Percentiles rank a stretch among this genome's conserved stretches.
phyloP scores from a whole-genome alignment of 495 filamentous ascomycete genomes.

The Tuber melanosporum region DNA sequence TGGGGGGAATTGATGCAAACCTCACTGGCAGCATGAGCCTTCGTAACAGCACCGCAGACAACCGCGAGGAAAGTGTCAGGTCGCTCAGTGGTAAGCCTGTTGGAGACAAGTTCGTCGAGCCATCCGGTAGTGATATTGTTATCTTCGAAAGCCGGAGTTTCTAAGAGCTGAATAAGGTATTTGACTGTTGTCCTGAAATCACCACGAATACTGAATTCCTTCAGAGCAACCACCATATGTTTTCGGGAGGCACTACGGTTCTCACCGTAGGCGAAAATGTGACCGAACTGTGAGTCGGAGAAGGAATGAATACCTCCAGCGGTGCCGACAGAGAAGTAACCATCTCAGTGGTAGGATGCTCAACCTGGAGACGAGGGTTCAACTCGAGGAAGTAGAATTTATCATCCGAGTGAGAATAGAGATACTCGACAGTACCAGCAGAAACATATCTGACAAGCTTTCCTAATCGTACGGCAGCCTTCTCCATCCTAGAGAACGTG shows the following conservation, averaged over 20 bases:
- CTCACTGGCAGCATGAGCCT: constrained; percentile 89
- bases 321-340: constrained; percentile 98
- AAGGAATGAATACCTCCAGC: constrained; percentile 96
- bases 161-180: constrained; percentile 95
- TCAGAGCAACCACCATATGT: constrained; percentile 97
- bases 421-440: constrained; percentile 96
- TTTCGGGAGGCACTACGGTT: constrained; percentile 91
- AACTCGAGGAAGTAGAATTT: constrained; percentile 99
- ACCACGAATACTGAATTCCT: constrained; percentile 97
- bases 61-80: constrained; percentile 87
- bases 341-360: constrained; percentile 99
- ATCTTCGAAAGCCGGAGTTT: constrained; percentile 95
- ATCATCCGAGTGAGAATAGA: constrained; percentile 95
- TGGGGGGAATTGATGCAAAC: constrained; percentile 51
- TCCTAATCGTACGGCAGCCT: constrained; percentile 88
- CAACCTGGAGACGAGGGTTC: constrained; percentile 96
- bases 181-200: constrained; percentile 98
- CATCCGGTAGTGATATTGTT: constrained; percentile 99
- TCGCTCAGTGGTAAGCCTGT: constrained; percentile 94
- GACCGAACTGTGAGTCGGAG: constrained; percentile 97
- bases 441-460: constrained; percentile 95
- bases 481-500: constrained; percentile 94
- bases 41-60: constrained; percentile 88
- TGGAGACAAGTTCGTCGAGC: constrained; percentile 96
- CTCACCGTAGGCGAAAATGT: constrained; percentile 98